These are phyloP conservation scores for Alternaria arborescens DNA, from an alignment of 2,329 filamentous ascomycete species.

Conservation along the genomic window DNA sequence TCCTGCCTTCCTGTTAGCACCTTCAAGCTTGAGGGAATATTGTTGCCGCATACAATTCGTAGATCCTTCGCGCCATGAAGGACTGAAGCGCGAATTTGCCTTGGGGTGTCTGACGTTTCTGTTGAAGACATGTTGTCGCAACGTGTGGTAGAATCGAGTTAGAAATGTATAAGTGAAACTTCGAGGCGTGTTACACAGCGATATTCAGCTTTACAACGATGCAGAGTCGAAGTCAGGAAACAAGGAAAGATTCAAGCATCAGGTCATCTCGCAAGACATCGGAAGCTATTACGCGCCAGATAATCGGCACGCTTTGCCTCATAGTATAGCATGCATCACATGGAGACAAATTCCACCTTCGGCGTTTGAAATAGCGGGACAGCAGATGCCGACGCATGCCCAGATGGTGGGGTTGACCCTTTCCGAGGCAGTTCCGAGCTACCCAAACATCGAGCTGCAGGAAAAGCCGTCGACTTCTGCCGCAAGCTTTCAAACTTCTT, in stretches of 20 bases:
- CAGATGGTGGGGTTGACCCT: conserved; percentile 29
- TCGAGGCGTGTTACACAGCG: neutral
- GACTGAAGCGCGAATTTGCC: conserved; percentile 60
- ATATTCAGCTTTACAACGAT: neutral
- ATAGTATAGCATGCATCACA: conserved; percentile 26
- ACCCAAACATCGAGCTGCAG: conserved; percentile 16
- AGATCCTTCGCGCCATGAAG: conserved; percentile 69
- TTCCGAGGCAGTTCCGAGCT: conserved; percentile 41
- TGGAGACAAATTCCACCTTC: conserved; percentile 42
- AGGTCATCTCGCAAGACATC: conserved; percentile 7
- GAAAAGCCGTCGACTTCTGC: conserved; percentile 12
- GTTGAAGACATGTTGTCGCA: conserved; percentile 32
- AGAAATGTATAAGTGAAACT: neutral
- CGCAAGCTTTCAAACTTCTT: conserved; percentile 3
- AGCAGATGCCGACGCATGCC: conserved; percentile 37
- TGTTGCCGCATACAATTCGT: conserved; percentile 58
- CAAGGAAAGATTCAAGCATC: conserved; percentile 1
- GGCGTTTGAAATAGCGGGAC: conserved; percentile 42
- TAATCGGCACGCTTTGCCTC: conserved; percentile 33
- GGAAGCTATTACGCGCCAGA: conserved; percentile 20
- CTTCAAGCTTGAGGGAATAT: neutral
- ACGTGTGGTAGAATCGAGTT: neutral
- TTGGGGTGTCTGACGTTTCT: conserved; percentile 32
- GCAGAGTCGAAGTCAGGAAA: neutral
- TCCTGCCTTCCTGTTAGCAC: conserved; percentile 54